Conservation (phyloP, 1,284 basidiomycete species). For the Somion occarium region DNA sequence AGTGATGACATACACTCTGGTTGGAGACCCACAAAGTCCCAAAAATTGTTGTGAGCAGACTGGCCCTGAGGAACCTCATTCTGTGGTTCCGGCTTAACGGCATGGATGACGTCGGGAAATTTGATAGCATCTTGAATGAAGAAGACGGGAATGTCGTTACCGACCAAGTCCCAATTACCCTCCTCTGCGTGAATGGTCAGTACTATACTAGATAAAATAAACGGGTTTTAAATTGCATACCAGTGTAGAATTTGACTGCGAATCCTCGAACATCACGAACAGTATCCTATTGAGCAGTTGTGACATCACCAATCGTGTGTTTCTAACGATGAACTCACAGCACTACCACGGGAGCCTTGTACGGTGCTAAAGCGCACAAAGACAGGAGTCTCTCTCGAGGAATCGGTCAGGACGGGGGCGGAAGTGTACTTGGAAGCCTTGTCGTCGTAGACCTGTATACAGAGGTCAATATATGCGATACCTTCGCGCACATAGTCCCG, state of each 20-base stretch:
- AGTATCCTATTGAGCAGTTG: constrained; percentile 65
- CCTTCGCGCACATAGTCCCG: neutral
- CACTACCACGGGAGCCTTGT: constrained; percentile 69
- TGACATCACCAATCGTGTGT: constrained; percentile 19
- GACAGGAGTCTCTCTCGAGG: constrained; percentile 64
- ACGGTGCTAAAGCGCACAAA: constrained; percentile 85
- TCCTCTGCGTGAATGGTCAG: constrained; percentile 32
- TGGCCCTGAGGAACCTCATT: constrained; percentile 67
- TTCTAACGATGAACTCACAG: constrained; percentile 34
- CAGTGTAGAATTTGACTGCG: constrained; percentile 76
- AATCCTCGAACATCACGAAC: constrained; percentile 85
- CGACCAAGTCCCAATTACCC: constrained; percentile 82
- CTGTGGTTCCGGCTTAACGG: constrained; percentile 77
- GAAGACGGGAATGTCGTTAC: constrained; percentile 76
- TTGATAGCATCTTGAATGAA: constrained; percentile 85
- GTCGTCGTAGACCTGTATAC: constrained; percentile 46
- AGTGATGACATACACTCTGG: constrained; percentile 44
- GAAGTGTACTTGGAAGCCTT: constrained; percentile 59
- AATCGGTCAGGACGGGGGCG: constrained; percentile 68
- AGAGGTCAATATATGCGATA: neutral
- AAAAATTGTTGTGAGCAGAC: constrained; percentile 78
- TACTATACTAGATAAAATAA: neutral
- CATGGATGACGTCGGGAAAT: constrained; percentile 80
- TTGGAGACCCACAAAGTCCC: constrained; percentile 72
- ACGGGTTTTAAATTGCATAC: neutral